Base-by-base conservation (phyloP, 2,329 filamentous ascomycete species). In the Huntiella bhutanensis region DNA sequence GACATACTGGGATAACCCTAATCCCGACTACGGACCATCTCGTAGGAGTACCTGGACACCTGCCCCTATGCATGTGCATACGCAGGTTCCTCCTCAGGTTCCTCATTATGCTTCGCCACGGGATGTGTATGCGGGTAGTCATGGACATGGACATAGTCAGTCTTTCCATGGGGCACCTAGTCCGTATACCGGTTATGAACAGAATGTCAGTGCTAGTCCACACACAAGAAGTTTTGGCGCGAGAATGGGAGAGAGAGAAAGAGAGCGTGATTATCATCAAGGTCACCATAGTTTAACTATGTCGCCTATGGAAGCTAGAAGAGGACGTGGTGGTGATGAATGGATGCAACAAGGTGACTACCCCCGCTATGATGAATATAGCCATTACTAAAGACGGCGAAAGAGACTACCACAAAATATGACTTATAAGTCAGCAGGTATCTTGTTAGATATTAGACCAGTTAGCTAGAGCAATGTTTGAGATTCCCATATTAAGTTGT, bases 21-120 rank as follows among this genome's bases (percentile, higher is more conserved):
- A 8, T 28, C 22, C 22, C 6, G 22, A 28, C 22, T 28, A 28
- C 7, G 22, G 22, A 17, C 46, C 46, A 5, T 33, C 46, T n/a
- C 40, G 46, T 6, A 16, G 46, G 28, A 34, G 40, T 28, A 39
- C 46, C 12, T 43, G 46, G 40, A 48, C 46, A 17, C 46, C 46
- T 4, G 45, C 40, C 6, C 45, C 40, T 4, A 35, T 13, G 2
- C 46, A 48, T 28, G 43, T 10, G 3, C 22, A 28, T 10, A 28
- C 22, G 22, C 22, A 28, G 22, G 7, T 28, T 28, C 22, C 22
- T 28, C 22, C 22, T 2, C 6, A 7, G 8, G 7, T 28, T 28
- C 22, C 22, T 3, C 22, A 28, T 28, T 28, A 28, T 10, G 22
- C 22, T 28, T 28, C 22, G 37, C 17, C 28, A 10, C 41, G 43